Evolutionary conservation across 345 rosid species (phyloP).

Genomic region (Nasturtium officinale): DNA sequence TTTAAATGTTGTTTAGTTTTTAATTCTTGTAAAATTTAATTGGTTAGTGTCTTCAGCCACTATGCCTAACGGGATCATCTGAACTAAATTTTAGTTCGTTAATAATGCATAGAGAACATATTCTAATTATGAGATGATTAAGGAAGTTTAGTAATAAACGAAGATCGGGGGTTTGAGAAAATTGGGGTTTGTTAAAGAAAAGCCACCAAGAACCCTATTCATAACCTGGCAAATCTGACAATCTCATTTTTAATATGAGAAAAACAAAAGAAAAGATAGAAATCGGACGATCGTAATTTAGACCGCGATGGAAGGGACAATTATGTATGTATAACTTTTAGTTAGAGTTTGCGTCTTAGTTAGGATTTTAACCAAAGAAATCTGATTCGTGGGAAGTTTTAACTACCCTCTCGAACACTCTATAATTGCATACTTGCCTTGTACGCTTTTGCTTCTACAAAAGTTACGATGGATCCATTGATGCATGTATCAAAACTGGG

Average conservation of each 20-base stretch:
- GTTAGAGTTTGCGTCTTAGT: constrained; percentile 21
- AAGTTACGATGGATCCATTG: constrained; percentile 25
- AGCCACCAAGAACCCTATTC: constrained; percentile 35
- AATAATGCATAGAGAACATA: not conserved
- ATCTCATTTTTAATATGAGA: not conserved
- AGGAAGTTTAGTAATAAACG: not conserved
- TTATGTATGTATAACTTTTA: constrained; percentile 20
- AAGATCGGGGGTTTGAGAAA: constrained; percentile 31
- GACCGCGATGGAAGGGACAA: constrained; percentile 10
- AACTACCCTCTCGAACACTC: not conserved
- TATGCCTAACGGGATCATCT: not conserved
- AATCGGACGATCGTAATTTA: constrained; percentile 7
- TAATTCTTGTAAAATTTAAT: not conserved
- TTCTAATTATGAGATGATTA: not conserved
- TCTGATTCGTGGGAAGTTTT: not conserved
- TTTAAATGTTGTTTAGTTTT: not conserved
- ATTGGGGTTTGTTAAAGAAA: not conserved
- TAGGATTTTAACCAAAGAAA: not conserved
- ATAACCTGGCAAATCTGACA: constrained; percentile 7
- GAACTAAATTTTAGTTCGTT: not conserved
- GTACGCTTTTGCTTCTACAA: not conserved
- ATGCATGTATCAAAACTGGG: constrained; percentile 38
- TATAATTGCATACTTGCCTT: not conserved
- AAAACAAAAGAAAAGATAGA: not conserved
- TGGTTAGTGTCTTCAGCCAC: constrained; percentile 21